A percentile compares a stretch with the other conserved stretches of the same genome.
Evolutionary conservation across 2,329 filamentous ascomycete species (phyloP).

Genomic region (Diaporthe sp.): DNA sequence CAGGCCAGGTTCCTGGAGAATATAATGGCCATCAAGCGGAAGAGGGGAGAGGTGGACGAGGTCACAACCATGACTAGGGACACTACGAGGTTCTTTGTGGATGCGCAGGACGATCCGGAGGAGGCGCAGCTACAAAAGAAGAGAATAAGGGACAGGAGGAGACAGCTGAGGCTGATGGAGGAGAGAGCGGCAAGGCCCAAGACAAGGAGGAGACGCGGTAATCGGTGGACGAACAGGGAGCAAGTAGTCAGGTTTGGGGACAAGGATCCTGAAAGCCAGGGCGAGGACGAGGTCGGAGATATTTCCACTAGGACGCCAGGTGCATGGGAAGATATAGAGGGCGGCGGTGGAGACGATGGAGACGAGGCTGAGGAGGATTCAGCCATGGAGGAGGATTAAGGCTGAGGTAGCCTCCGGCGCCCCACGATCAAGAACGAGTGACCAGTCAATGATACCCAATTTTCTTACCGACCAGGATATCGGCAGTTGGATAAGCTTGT

Average conservation of each 20-base stretch:
- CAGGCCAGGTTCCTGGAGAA: slow-evolving; percentile 74
- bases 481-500: background rate
- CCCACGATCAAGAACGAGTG: background rate
- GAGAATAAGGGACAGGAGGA: slow-evolving; percentile 45
- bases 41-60: slow-evolving; percentile 74
- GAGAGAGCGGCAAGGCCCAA: slow-evolving; percentile 38
- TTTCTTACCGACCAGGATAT: background rate
- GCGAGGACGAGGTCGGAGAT: slow-evolving; percentile 18
- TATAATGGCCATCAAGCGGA: slow-evolving; percentile 74
- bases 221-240: slow-evolving; percentile 32
- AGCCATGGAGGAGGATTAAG: slow-evolving; percentile 44
- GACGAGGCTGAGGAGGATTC: slow-evolving; percentile 41
- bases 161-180: slow-evolving; percentile 42
- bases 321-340: slow-evolving; percentile 31
- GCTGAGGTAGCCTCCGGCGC: background rate
- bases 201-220: slow-evolving; percentile 27
- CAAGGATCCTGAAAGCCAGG: background rate
- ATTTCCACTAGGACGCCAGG: slow-evolving; percentile 10
- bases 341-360: slow-evolving; percentile 42
- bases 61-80: slow-evolving; percentile 71
- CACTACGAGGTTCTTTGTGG: slow-evolving; percentile 50
- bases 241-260: slow-evolving; percentile 38
- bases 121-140: slow-evolving; percentile 53
- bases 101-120: slow-evolving; percentile 57
- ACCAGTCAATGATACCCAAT: slow-evolving; percentile 38